Evolutionary conservation across 768 basidiomycete genomes (phyloP).

Genomic region (Termitomyces sp.): DNA sequence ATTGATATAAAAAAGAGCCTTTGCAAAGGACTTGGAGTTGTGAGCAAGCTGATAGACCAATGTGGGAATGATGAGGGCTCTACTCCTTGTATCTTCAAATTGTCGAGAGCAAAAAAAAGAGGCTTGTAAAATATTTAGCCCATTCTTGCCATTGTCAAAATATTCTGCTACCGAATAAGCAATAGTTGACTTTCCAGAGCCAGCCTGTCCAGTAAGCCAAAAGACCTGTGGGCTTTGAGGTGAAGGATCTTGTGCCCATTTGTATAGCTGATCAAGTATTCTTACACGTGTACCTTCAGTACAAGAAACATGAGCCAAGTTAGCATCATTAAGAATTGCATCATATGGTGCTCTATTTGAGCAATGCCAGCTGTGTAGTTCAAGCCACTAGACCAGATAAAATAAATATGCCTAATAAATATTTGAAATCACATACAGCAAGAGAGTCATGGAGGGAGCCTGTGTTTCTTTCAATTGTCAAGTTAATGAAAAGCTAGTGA

Average conservation of each 20-base stretch:
- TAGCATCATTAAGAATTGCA: not conserved
- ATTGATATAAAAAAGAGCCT: not conserved
- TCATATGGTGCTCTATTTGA: not conserved
- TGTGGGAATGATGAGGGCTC: not conserved
- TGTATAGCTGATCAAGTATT: too few relatives aligned
- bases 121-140: too few relatives aligned
- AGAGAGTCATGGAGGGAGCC: not conserved
- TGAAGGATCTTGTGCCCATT: too few relatives aligned
- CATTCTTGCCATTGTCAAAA: too few relatives aligned
- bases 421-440: not conserved
- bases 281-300: too few relatives aligned
- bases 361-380: not conserved
- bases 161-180: too few relatives aligned
- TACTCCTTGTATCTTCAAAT: not conserved
- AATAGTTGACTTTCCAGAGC: too few relatives aligned
- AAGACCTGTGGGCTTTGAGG: too few relatives aligned
- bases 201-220: too few relatives aligned
- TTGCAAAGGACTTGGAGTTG: not conserved
- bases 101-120: not conserved
- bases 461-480: not conserved
- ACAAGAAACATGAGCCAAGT: not conserved
- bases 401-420: not conserved
- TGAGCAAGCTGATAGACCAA: not conserved
- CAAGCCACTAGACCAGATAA: not conserved
- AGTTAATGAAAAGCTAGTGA: not conserved